These are phyloP conservation scores for Urostyla sp. DNA, from an alignment of 73 alveolate genomes.

Conservation along the genomic window DNA sequence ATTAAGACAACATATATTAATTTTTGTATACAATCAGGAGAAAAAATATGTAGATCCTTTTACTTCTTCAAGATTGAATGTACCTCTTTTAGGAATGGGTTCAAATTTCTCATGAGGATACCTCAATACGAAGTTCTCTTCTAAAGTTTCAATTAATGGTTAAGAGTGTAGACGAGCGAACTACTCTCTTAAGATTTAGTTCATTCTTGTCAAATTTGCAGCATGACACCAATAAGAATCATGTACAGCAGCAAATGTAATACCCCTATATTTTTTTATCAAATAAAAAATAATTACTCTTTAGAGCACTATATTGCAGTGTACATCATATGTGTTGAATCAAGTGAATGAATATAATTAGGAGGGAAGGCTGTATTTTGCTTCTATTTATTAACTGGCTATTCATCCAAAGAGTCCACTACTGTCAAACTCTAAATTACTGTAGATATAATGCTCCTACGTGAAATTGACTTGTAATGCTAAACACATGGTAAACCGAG, in stretches of 20 bases:
- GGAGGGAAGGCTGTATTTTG: conserved; percentile 95
- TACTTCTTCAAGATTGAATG: conserved; percentile 64
- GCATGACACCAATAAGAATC: conserved; percentile 95
- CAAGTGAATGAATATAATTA: conserved; percentile 89
- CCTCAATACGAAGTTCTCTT: conserved; percentile 72
- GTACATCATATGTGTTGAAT: conserved; percentile 94
- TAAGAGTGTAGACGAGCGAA: conserved; percentile 79
- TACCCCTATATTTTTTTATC: conserved; percentile 28
- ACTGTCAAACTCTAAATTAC: conserved; percentile 50
- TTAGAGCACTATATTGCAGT: conserved; percentile 86
- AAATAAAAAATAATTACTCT: neutral
- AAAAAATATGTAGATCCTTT: conserved; percentile 65
- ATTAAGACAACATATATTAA: too few relatives aligned
- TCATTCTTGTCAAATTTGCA: conserved; percentile 76
- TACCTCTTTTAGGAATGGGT: conserved; percentile 85
- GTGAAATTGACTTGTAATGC: conserved; percentile 65
- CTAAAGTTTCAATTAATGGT: conserved; percentile 78
- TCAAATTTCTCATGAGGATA: conserved; percentile 86
- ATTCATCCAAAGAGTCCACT: conserved; percentile 53
- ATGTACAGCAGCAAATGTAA: conserved; percentile 94
- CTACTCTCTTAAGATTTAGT: conserved; percentile 73
- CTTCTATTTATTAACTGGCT: conserved; percentile 84
- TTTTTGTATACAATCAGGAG: conserved; percentile 28
- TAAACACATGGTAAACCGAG: conserved; percentile 84
- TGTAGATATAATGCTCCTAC: conserved; percentile 52